Conservation (phyloP, 1,284 basidiomycete species). For the Pterulicium gracile region DNA sequence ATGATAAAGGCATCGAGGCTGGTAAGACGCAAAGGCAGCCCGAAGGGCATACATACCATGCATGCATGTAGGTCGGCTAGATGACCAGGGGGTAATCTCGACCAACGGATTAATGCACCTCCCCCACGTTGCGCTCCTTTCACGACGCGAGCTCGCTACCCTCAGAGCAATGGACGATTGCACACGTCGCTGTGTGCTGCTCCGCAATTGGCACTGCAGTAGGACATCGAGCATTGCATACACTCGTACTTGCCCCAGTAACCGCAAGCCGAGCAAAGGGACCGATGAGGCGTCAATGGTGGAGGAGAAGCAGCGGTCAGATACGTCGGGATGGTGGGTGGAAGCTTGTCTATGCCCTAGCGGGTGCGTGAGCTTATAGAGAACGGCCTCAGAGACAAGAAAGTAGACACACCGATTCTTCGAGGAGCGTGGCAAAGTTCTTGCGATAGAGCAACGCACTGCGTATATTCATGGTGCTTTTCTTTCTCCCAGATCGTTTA, state of each 20-base stretch:
- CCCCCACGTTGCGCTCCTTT: no score
- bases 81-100: no score
- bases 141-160: no score
- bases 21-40: no score
- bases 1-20: no score
- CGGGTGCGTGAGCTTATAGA: not conserved
- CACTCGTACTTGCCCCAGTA: conserved; percentile 60
- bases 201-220: conserved; percentile 47
- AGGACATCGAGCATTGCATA: conserved; percentile 44
- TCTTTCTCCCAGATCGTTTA: conserved; percentile 53
- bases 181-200: conserved; percentile 26
- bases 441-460: conserved; percentile 73
- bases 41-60: no score
- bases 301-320: conserved; percentile 41
- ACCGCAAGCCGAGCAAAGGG: conserved; percentile 57
- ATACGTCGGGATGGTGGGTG: conserved; percentile 43
- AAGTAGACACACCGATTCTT: conserved; percentile 57
- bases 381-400: conserved; percentile 6
- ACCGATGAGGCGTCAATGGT: conserved; percentile 36
- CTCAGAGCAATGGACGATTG: not conserved
- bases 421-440: conserved; percentile 55
- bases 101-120: no score
- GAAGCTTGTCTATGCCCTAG: conserved; percentile 50
- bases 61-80: no score
- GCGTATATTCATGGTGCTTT: conserved; percentile 73